Base-by-base conservation (phyloP, 306 rosid species). In the Neltuma alba region DNA sequence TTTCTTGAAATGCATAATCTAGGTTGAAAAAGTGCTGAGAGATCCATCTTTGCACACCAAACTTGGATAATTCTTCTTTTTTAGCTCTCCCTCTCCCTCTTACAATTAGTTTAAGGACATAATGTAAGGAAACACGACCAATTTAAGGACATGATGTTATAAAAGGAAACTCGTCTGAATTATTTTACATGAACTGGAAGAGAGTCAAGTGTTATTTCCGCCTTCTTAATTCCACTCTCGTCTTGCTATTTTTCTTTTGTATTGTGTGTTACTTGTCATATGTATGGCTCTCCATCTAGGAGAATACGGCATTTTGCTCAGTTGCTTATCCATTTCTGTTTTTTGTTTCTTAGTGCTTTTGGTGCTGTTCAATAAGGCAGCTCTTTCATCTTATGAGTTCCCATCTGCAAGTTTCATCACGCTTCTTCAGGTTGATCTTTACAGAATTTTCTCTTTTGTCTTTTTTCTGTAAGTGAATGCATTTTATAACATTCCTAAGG, bases 341-440 rank as follows among this genome's bases (percentile, higher is more conserved):
- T n/a, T 68, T 66, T 36, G 28, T 69, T 76, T 14, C 83, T 82
- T 86, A 94, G 99, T 92, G 86, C 81, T 94, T 12, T 85, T 94
- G 93, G 94, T 94, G 76, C 67, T 94, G 89, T 91, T 94, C 88
- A 94, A 94, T 83, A 94, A 94, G 48, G 99, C 97, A 5, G 97
- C 99, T 76, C 99, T 94, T 42, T 94, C 99, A 14, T 94, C 97
- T 33, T 94, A 89, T 87, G 72, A 67, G 69, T 94, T 92, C 65
- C 99, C 93, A 6, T 85, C 92, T 79, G 97, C 91, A 79, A 94
- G 91, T 78, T 91, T 94, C 58, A 90, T 94, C 85, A 94, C 97
- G 44, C 99, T 94, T 80, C 87, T 88, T 87, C 99, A 94, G 97
- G 99, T 93, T 87, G 9, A 68, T 67, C 10, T 55, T 74, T 47